Percentiles rank a stretch among this genome's conserved stretches.
phyloP scores from a whole-genome alignment of 2,329 filamentous ascomycete genomes.

The Alternaria atra region DNA sequence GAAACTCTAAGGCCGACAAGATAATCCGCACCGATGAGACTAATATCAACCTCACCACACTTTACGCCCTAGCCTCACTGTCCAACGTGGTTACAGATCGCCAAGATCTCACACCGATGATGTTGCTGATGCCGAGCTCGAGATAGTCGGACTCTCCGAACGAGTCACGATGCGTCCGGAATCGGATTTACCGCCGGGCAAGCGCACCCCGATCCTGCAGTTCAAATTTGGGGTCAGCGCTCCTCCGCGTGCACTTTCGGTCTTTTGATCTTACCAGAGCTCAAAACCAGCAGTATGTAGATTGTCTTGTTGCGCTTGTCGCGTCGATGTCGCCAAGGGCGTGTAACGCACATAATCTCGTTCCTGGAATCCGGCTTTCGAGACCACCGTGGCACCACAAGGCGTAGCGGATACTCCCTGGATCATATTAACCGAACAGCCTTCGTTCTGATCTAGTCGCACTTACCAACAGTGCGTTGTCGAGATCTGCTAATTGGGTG shows the following conservation, averaged over 20 bases:
- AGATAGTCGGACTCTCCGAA: slow-evolving; percentile 15
- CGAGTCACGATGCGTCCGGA: slow-evolving; percentile 7
- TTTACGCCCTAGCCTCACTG: slow-evolving; percentile 1
- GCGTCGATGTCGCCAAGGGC: slow-evolving; percentile 2
- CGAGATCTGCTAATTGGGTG: slow-evolving; percentile 36
- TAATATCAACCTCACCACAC: slow-evolving; percentile 2
- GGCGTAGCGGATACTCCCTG: slow-evolving; percentile 39
- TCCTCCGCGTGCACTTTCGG: neutral
- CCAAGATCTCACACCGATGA: slow-evolving; percentile 26
- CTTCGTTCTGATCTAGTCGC: slow-evolving; percentile 2
- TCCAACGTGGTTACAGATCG: slow-evolving; percentile 5
- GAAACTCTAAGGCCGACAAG: neutral
- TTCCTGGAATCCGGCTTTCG: slow-evolving; percentile 41
- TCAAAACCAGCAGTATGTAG: slow-evolving; percentile 20
- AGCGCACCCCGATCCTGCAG: slow-evolving; percentile 23
- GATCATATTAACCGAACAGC: slow-evolving; percentile 1
- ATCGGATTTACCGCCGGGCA: slow-evolving; percentile 9
- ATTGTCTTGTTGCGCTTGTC: neutral
- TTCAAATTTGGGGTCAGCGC: slow-evolving; percentile 4
- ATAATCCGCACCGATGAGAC: slow-evolving; percentile 8
- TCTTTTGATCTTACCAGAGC: slow-evolving; percentile 15
- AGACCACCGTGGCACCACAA: slow-evolving; percentile 30
- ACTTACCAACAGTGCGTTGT: slow-evolving; percentile 31
- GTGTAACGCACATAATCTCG: slow-evolving; percentile 31
- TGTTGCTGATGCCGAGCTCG: slow-evolving; percentile 12